Percentiles rank a stretch among this genome's conserved stretches.
Conservation (phyloP, 805 yeast species). For the Suhomyces sp. region DNA sequence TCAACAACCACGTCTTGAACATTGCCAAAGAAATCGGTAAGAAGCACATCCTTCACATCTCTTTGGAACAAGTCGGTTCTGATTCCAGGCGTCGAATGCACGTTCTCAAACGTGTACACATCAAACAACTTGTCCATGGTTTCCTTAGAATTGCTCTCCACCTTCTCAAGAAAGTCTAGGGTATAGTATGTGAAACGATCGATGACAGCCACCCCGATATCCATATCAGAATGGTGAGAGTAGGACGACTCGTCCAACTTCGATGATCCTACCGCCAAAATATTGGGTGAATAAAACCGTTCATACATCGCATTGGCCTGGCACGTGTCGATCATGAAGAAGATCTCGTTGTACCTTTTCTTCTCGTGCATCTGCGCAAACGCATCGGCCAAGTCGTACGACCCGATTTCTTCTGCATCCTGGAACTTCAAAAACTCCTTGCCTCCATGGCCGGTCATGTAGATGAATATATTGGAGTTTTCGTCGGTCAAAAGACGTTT, state of each 20-base stretch:
- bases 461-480: constrained; percentile 87
- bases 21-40: constrained; percentile 94
- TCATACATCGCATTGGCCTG: constrained; percentile 99
- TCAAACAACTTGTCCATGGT: constrained; percentile 84
- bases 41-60: constrained; percentile 61
- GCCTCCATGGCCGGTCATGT: constrained; percentile 98
- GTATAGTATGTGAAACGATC: constrained; percentile 94
- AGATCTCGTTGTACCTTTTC: constrained; percentile 89
- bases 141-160: constrained; percentile 68
- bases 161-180: constrained; percentile 79
- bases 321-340: constrained; percentile 98
- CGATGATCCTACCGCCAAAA: constrained; percentile 90
- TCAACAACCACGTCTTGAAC: constrained; percentile 75
- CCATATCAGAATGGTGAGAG: constrained; percentile 93
- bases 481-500: constrained; percentile 91
- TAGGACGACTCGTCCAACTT: constrained; percentile 85
- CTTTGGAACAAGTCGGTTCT: constrained; percentile 74
- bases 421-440: constrained; percentile 95
- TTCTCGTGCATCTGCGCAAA: constrained; percentile 96
- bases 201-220: constrained; percentile 95
- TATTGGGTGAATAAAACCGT: constrained; percentile 86
- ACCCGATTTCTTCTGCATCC: constrained; percentile 96
- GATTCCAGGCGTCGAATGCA: constrained; percentile 93
- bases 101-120: constrained; percentile 76
- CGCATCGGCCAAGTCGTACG: constrained; percentile 95